Evolutionary conservation across 2,329 filamentous ascomycete species (phyloP).

Genomic region (Gliomastix tumulicola): DNA sequence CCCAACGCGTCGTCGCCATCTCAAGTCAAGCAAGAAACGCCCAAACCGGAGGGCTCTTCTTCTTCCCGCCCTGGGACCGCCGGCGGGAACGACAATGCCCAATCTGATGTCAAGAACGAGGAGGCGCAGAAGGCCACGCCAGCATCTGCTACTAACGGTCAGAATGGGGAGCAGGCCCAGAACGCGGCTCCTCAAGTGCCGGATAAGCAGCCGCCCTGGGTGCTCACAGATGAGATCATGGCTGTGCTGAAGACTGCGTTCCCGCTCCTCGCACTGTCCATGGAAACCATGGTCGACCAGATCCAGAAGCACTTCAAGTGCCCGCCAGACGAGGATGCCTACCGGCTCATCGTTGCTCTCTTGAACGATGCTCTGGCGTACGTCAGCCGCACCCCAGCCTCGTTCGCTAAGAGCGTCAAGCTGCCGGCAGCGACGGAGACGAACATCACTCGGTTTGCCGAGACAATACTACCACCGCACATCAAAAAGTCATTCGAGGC

Average conservation of each 20-base stretch:
- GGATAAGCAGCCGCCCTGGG: constrained; percentile 79
- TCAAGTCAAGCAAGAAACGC: constrained; percentile 41
- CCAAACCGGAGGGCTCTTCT: constrained; percentile 24
- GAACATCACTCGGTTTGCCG: constrained; percentile 93
- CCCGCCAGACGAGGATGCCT: constrained; percentile 95
- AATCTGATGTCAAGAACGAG: constrained; percentile 29
- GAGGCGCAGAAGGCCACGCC: constrained; percentile 10
- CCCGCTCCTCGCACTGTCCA: constrained; percentile 87
- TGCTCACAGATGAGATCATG: constrained; percentile 93
- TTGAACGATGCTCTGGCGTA: constrained; percentile 94
- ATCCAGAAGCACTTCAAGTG: constrained; percentile 99
- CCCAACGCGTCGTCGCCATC: constrained; percentile 39
- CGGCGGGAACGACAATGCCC: constrained; percentile 33
- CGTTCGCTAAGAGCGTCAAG: constrained; percentile 87
- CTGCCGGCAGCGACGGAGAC: constrained; percentile 84
- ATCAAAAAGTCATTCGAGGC: constrained; percentile 94
- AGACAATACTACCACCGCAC: constrained; percentile 89
- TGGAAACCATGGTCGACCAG: constrained; percentile 99
- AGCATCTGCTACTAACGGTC: constrained; percentile 15
- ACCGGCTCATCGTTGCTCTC: constrained; percentile 92
- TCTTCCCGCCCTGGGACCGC: constrained; percentile 43
- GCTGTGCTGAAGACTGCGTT: constrained; percentile 94
- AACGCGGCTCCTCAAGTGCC: constrained; percentile 11
- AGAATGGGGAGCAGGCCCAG: background rate
- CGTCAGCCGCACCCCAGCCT: constrained; percentile 77